Conservation (phyloP, 371 early-diverging fungal genomes). For the Rhizomucor pusillus region DNA sequence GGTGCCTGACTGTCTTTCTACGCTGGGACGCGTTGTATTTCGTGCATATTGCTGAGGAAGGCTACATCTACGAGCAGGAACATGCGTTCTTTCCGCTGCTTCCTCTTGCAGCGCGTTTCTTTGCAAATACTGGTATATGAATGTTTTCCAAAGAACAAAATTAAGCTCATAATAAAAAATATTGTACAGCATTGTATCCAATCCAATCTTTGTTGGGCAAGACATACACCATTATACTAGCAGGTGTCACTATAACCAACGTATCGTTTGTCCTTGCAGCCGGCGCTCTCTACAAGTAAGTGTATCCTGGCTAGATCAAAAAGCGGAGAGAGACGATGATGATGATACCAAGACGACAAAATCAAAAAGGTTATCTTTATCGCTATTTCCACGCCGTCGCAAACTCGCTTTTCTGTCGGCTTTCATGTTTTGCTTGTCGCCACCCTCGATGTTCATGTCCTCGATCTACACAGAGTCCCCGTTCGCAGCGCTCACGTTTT, state of each 20-base stretch:
- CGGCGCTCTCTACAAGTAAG: conserved; percentile 67
- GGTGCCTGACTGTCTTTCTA: conserved; percentile 53
- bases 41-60: conserved; percentile 73
- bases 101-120: conserved; percentile 59
- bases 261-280: conserved; percentile 76
- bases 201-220: conserved; percentile 40
- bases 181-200: conserved; percentile 50
- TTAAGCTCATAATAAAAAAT: no score
- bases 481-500: conserved; percentile 80
- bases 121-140: conserved; percentile 46
- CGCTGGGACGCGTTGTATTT: conserved; percentile 96
- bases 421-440: conserved; percentile 72
- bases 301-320: neutral
- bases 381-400: conserved; percentile 47
- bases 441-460: conserved; percentile 86
- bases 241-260: conserved; percentile 75
- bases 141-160: neutral
- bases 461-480: conserved; percentile 85
- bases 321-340: neutral
- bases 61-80: conserved; percentile 88
- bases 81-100: conserved; percentile 92
- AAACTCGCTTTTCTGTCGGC: conserved; percentile 65
- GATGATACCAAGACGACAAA: neutral
- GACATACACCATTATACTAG: conserved; percentile 48
- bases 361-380: conserved; percentile 36